Evolutionary conservation across 2,329 filamentous ascomycete genomes (phyloP).

Genomic region (Diaporthe capsici): DNA sequence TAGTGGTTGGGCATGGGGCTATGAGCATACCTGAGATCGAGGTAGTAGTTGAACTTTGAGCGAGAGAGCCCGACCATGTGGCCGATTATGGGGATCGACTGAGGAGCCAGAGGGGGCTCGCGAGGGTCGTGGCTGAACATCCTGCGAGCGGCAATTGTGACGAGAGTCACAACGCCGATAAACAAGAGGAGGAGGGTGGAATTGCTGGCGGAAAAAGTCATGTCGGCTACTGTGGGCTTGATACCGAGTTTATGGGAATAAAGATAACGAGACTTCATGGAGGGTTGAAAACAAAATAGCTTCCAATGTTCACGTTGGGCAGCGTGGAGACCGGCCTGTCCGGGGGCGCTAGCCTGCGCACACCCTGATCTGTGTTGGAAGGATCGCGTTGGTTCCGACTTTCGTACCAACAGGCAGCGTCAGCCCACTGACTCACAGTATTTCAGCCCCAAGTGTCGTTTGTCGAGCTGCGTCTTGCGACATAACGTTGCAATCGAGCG

Average conservation of each 20-base stretch:
- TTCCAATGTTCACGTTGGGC: background rate
- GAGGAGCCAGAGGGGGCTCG: constrained; percentile 50
- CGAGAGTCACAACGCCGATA: constrained; percentile 30
- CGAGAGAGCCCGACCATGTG: constrained; percentile 50
- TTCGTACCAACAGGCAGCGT: background rate
- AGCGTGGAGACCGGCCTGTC: background rate
- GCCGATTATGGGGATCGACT: constrained; percentile 51
- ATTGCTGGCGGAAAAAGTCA: background rate
- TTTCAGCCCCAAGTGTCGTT: background rate
- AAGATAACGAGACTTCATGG: background rate
- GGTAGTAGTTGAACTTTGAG: constrained; percentile 51
- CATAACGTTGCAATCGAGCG: background rate
- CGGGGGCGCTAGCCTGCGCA: background rate
- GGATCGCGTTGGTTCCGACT: background rate
- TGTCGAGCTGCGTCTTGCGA: background rate
- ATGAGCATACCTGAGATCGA: constrained; percentile 48
- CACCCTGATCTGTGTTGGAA: background rate
- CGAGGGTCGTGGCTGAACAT: constrained; percentile 47
- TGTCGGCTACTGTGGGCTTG: background rate
- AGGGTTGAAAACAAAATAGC: background rate
- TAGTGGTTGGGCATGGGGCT: too few relatives aligned
- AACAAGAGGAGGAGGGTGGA: constrained; percentile 16
- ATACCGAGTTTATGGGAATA: background rate
- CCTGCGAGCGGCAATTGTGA: constrained; percentile 28
- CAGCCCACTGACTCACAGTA: background rate